A percentile compares a stretch with the other conserved stretches of the same genome.
Conservation (phyloP, 352 stramenopile genomes). For the Globisporangium perplexum region DNA sequence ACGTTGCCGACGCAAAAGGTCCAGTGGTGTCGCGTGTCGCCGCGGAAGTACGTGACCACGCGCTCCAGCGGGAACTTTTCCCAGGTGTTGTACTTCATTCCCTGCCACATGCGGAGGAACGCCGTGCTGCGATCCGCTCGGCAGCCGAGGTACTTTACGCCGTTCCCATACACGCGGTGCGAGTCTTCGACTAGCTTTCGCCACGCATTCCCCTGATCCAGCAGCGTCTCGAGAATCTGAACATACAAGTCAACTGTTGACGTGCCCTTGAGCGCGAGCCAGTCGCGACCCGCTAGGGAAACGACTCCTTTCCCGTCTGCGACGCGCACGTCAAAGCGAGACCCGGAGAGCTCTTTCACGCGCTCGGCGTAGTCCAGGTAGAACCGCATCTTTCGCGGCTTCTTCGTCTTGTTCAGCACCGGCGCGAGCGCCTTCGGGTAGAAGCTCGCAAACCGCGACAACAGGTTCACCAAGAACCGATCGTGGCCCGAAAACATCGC, state of each 20-base stretch:
- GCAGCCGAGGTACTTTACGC: constrained; percentile 9
- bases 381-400: constrained; percentile 62
- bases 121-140: constrained; percentile 23
- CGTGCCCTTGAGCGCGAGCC: constrained; percentile 31
- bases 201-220: constrained; percentile 41
- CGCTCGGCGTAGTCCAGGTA: constrained; percentile 61
- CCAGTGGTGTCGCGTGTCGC: constrained; percentile 48
- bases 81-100: constrained; percentile 29
- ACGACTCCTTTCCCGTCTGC: constrained; percentile 29
- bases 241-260: constrained; percentile 42
- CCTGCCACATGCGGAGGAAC: constrained; percentile 52
- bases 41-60: constrained; percentile 45
- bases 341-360: constrained; percentile 32
- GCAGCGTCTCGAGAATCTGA: constrained; percentile 40
- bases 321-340: constrained; percentile 37
- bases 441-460: constrained; percentile 49
- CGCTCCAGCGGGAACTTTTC: constrained; percentile 29
- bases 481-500: constrained; percentile 50
- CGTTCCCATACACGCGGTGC: constrained; percentile 17
- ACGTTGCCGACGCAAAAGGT: constrained; percentile 57
- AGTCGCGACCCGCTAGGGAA: constrained; percentile 40
- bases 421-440: constrained; percentile 42
- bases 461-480: constrained; percentile 34
- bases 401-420: constrained; percentile 61
- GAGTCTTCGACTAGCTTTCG: constrained; percentile 32